Percentiles rank a stretch among this genome's conserved stretches.
phyloP scores from a whole-genome alignment of 2,329 filamentous ascomycete species.

The Zymoseptoria crescenta region DNA sequence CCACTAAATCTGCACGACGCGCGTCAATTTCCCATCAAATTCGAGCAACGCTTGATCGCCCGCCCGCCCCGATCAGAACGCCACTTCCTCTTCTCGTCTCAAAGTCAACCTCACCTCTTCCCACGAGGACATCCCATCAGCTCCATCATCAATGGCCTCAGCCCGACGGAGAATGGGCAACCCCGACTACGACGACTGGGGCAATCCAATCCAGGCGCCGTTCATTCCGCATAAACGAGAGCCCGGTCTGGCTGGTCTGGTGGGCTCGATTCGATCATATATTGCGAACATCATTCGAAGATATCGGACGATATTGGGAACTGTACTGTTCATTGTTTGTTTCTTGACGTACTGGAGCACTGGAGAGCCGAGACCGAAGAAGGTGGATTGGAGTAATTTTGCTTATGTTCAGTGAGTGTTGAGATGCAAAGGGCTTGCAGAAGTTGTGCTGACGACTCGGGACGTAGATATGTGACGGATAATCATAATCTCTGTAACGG shows the following conservation, averaged over 20 bases:
- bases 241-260: slow-evolving; percentile 7
- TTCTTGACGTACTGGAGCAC: slow-evolving; percentile 11
- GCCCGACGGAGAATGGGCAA: slow-evolving; percentile 10
- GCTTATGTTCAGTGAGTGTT: slow-evolving; percentile 18
- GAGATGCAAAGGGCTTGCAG: not conserved
- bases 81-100: not conserved
- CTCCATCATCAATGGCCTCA: not conserved
- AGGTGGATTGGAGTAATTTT: slow-evolving; percentile 15
- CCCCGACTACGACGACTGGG: slow-evolving; percentile 19
- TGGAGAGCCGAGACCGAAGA: slow-evolving; percentile 2
- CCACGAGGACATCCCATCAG: not conserved
- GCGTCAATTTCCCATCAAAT: not conserved
- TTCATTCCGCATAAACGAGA: slow-evolving; percentile 9
- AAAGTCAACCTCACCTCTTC: not conserved
- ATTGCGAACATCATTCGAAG: slow-evolving; percentile 4
- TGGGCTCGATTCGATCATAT: slow-evolving; percentile 8
- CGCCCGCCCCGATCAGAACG: not conserved
- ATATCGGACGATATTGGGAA: slow-evolving; percentile 12
- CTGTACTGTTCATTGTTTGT: slow-evolving; percentile 13
- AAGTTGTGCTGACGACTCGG: not conserved
- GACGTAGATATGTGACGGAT: slow-evolving; percentile 18
- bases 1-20: not conserved
- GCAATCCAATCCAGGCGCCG: slow-evolving; percentile 15
- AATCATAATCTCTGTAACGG: slow-evolving; percentile 19
- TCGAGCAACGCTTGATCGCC: not conserved